A percentile compares a stretch with the other conserved stretches of the same genome.
phyloP scores from a whole-genome alignment of 2,329 filamentous ascomycete genomes.

The Calonectria pauciramosa region DNA sequence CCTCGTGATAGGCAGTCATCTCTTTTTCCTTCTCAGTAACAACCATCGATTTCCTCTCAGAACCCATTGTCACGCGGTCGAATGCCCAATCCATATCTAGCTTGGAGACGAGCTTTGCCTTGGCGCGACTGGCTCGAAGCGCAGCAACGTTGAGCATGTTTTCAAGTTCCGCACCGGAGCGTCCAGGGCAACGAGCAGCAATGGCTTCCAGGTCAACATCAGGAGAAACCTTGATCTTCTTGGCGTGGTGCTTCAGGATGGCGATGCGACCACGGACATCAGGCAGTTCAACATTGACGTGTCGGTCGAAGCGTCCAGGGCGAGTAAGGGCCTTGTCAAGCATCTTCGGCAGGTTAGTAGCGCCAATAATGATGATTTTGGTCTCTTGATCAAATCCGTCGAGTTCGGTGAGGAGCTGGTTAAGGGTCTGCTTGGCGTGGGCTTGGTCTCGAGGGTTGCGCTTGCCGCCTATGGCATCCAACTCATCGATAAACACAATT shows the following conservation, averaged over 20 bases:
- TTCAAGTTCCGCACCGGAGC: constrained; percentile 95
- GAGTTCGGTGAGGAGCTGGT: constrained; percentile 95
- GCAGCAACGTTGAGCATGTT: constrained; percentile 98
- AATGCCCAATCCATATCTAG: constrained; percentile 96
- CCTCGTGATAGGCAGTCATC: constrained; percentile 96
- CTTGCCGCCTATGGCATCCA: constrained; percentile 95
- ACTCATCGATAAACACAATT: constrained; percentile 96
- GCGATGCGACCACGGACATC: constrained; percentile 94
- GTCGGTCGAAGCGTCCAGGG: constrained; percentile 95
- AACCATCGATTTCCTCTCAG: constrained; percentile 89
- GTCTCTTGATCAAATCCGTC: constrained; percentile 97
- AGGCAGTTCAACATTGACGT: constrained; percentile 88
- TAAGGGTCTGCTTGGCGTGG: constrained; percentile 97
- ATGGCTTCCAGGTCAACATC: constrained; percentile 89
- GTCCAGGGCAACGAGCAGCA: constrained; percentile 89
- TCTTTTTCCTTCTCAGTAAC: constrained; percentile 95
- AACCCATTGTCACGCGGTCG: constrained; percentile 97
- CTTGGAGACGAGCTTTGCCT: constrained; percentile 80
- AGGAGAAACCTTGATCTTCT: constrained; percentile 84
- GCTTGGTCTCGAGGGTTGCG: constrained; percentile 93
- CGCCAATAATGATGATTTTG: constrained; percentile 94
- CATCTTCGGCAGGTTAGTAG: constrained; percentile 95
- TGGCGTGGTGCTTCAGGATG: constrained; percentile 93
- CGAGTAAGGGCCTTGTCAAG: constrained; percentile 95
- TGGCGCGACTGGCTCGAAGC: constrained; percentile 91